Evolutionary conservation across 805 yeast genomes (phyloP), one percentile per base, ranked within the genome.

Genomic region (Lachancea lanzarotensis): DNA sequence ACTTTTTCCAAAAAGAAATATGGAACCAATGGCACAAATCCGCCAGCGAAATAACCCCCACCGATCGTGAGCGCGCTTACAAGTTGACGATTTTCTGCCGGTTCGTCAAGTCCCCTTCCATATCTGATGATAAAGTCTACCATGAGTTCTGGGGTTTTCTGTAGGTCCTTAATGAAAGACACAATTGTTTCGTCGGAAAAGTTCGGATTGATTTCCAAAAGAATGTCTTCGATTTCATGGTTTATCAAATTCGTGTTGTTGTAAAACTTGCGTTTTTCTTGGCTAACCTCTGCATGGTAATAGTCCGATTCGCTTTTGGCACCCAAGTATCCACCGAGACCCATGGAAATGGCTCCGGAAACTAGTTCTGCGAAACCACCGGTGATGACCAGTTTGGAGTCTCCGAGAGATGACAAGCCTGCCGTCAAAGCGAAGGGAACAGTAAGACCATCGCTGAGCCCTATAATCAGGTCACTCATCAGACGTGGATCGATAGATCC

Each of bases 361-460:
- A 91, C 95, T 54, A 91, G 78, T 70, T 91, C 98, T 9, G 98
- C 98, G 76, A 91, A 78, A 19, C 98, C 98, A 73, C 98, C 98
- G 22, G 98, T 89, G 49, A 91, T 89, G 42, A 91, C 98, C 51
- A 91, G 75, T 63, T 78, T 84, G 15, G 96, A 72, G 63, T 87
- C 85, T 43, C 98, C 98, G 43, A 91, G 74, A 1, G 95, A 82
- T 1, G 95, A 84, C 45, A 91, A 74, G 40, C 98, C 98, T 0
- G 98, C 98, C 1, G 98, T 93, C 54, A 93, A 75, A 1, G 98
- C 98, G 73, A 91, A 91, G n/a, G 98, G 98, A 34, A 91, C 98
- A 0, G 98, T 91, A 52, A 91, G 75, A 3, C 98, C 98, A 63
- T 91, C 98, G 30, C 93, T 82, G 41, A 91, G 76, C 4, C 98